phyloP scores from a whole-genome alignment of 768 basidiomycete species.

The Fibroporia radiculosa region DNA sequence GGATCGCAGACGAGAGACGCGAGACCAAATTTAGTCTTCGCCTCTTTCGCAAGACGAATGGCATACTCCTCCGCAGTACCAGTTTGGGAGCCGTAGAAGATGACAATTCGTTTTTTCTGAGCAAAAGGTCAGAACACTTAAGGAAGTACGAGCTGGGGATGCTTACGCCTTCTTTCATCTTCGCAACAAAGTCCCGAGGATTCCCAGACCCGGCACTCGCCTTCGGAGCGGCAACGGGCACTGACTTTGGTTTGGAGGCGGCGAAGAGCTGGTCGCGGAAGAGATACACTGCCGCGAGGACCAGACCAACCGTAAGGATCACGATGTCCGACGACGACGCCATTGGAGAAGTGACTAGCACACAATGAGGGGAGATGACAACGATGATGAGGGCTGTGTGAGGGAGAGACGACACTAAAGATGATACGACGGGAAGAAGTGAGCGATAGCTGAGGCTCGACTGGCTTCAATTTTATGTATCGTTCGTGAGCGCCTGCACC shows the following conservation, averaged over 20 bases:
- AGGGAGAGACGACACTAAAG: not conserved
- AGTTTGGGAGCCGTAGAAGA: slow-evolving; percentile 98
- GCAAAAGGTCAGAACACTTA: no score
- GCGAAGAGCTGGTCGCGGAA: slow-evolving; percentile 77
- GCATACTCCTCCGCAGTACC: slow-evolving; percentile 99
- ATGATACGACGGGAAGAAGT: not conserved
- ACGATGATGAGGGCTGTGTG: slow-evolving; percentile 6
- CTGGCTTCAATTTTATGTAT: not conserved
- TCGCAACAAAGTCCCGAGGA: slow-evolving; percentile 89
- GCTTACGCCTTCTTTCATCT: slow-evolving; percentile 89
- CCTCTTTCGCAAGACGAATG: slow-evolving; percentile 95
- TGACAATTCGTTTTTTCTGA: slow-evolving; percentile 93
- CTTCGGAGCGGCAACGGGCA: slow-evolving; percentile 37
- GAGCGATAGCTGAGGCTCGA: not conserved
- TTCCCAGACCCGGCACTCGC: slow-evolving; percentile 61
- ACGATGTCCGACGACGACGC: slow-evolving; percentile 66
- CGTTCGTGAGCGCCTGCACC: not conserved
- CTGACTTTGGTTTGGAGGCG: slow-evolving; percentile 53
- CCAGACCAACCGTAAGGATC: slow-evolving; percentile 66
- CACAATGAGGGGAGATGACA: slow-evolving; percentile 1
- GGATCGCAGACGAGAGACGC: slow-evolving; percentile 96
- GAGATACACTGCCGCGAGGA: slow-evolving; percentile 71
- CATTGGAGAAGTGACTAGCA: slow-evolving; percentile 40
- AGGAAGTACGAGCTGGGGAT: slow-evolving; percentile 2
- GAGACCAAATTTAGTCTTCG: slow-evolving; percentile 91